A percentile compares a stretch with the other conserved stretches of the same genome.
phyloP scores from a whole-genome alignment of 768 basidiomycete genomes.

The Phanerochaete carnosa region DNA sequence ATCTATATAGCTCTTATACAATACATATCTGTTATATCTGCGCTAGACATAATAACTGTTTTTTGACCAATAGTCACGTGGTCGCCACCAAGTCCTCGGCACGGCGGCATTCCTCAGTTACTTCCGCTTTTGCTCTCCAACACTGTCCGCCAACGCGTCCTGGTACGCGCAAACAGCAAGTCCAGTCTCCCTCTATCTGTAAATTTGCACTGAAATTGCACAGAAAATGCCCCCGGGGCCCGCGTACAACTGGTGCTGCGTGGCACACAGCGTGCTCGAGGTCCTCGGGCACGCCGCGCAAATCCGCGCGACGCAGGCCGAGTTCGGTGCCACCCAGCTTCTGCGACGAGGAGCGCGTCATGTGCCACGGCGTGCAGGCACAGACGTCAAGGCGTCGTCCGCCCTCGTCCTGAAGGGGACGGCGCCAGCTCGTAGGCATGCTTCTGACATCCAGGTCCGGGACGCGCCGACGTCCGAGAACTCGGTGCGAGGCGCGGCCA shows the following conservation, averaged over 20 bases:
- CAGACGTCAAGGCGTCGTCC: background rate
- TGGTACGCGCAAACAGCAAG: background rate
- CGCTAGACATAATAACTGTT: too few species aligned
- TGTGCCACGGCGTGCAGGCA: constrained; percentile 4
- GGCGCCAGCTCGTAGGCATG: background rate
- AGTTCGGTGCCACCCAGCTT: constrained; percentile 2
- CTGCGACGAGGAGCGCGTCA: constrained; percentile 22
- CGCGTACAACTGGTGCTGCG: constrained; percentile 67
- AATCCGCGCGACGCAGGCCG: constrained; percentile 44
- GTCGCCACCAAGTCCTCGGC: background rate
- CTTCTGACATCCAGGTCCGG: background rate
- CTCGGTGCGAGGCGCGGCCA: background rate
- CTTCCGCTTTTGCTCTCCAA: background rate
- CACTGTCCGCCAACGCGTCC: background rate
- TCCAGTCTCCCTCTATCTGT: background rate
- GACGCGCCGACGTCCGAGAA: background rate
- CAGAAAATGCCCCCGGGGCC: constrained; percentile 5
- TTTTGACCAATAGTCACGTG: too few species aligned
- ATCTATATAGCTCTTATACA: too few species aligned
- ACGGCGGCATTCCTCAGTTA: background rate
- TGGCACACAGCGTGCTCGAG: constrained; percentile 54
- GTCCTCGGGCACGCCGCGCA: constrained; percentile 62
- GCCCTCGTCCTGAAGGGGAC: background rate
- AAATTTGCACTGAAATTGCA: too few species aligned
- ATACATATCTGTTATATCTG: too few species aligned